A percentile compares a stretch with the other conserved stretches of the same genome.
Evolutionary conservation across 192 early-diverging fungal genomes (phyloP).

Genomic region (Glomus cerebriforme): DNA sequence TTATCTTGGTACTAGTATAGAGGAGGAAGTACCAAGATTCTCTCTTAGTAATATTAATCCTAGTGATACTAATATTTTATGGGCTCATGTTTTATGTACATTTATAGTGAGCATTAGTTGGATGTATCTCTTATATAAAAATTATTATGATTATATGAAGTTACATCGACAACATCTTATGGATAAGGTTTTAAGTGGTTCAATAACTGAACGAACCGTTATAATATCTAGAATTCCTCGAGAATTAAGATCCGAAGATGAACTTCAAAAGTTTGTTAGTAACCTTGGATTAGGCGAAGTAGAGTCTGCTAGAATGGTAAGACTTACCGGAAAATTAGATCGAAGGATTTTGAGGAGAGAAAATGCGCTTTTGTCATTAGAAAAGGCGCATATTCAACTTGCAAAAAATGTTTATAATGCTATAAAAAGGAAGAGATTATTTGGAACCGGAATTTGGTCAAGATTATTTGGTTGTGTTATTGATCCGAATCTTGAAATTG

Average conservation of each 20-base stretch:
- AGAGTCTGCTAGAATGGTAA: conserved; percentile 53
- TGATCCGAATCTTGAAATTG: not conserved
- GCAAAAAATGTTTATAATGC: conserved; percentile 37
- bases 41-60: conserved; percentile 49
- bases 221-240: conserved; percentile 56
- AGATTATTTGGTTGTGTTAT: not conserved
- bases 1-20: conserved; percentile 32
- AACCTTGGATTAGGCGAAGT: conserved; percentile 56
- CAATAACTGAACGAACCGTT: conserved; percentile 51
- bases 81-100: conserved; percentile 55
- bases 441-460: not conserved
- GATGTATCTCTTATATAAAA: conserved; percentile 58
- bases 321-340: conserved; percentile 50
- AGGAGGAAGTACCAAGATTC: conserved; percentile 34
- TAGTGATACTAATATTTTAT: conserved; percentile 41
- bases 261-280: conserved; percentile 54
- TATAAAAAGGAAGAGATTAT: conserved; percentile 24
- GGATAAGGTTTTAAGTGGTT: conserved; percentile 40
- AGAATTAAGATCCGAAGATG: conserved; percentile 51
- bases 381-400: conserved; percentile 52
- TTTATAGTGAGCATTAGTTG: conserved; percentile 52
- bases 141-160: conserved; percentile 58
- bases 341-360: conserved; percentile 47
- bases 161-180: conserved; percentile 47
- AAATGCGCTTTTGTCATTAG: conserved; percentile 44